Conservation (phyloP, 169 alveolate species). For the Cryptosporidium parvum region DNA sequence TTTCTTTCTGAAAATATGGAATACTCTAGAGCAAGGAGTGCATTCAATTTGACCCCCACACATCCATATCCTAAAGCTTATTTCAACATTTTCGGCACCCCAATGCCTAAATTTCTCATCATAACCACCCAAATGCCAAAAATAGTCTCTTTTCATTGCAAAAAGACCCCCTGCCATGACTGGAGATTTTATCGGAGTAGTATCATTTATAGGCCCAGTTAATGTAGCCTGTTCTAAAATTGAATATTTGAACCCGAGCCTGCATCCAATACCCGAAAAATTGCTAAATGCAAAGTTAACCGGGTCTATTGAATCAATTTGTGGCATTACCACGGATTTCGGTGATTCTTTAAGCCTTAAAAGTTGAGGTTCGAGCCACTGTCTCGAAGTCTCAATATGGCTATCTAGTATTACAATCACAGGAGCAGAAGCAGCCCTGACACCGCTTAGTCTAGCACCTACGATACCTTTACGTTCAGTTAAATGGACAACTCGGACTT, state of each 20-base stretch:
- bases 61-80: conserved; percentile 78
- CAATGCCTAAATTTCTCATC: conserved; percentile 79
- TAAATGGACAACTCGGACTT: conserved; percentile 56
- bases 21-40: conserved; percentile 78
- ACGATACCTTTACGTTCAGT: conserved; percentile 74
- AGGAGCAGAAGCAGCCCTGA: conserved; percentile 72
- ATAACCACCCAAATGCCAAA: conserved; percentile 79
- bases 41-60: conserved; percentile 79
- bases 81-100: conserved; percentile 80
- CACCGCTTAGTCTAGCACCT: conserved; percentile 78
- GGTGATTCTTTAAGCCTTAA: conserved; percentile 72
- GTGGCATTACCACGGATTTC: conserved; percentile 78
- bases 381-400: conserved; percentile 77
- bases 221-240: conserved; percentile 77
- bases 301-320: conserved; percentile 72
- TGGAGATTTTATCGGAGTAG: conserved; percentile 78
- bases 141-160: conserved; percentile 77
- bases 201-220: conserved; percentile 57
- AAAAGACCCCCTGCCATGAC: conserved; percentile 81
- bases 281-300: conserved; percentile 52
- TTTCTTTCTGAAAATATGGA: conserved; percentile 78
- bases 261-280: conserved; percentile 77
- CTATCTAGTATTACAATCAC: conserved; percentile 78
- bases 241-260: conserved; percentile 77
- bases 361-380: conserved; percentile 81